A percentile compares a stretch with the other conserved stretches of the same genome.
phyloP scores from a whole-genome alignment of 2,329 filamentous ascomycete genomes.

The Neopestalotiopsis sp. region DNA sequence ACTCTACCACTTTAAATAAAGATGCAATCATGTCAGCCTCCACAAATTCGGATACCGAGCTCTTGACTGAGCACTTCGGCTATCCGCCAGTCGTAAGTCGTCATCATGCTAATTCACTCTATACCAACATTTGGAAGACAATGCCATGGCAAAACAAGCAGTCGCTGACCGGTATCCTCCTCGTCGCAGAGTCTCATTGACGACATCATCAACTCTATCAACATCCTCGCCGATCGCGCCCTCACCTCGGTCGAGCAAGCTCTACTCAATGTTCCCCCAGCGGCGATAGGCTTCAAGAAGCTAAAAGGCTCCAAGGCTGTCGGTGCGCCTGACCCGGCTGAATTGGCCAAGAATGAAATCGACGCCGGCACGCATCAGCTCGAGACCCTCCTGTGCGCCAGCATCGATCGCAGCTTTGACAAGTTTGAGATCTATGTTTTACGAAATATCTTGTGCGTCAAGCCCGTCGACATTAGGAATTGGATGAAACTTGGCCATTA shows the following conservation, averaged over 20 bases:
- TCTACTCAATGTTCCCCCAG: slow-evolving; percentile 74
- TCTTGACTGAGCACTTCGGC: slow-evolving; percentile 94
- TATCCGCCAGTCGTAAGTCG: slow-evolving; percentile 85
- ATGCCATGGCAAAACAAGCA: background rate
- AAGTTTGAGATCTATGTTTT: slow-evolving; percentile 89
- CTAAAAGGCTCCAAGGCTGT: slow-evolving; percentile 45
- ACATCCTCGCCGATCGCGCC: slow-evolving; percentile 89
- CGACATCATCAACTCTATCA: slow-evolving; percentile 97
- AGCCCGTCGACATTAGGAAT: slow-evolving; percentile 67
- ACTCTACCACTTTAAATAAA: slow-evolving; percentile 4
- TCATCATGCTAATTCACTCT: slow-evolving; percentile 8
- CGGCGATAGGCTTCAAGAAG: slow-evolving; percentile 79
- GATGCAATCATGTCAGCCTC: slow-evolving; percentile 37
- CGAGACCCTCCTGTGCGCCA: slow-evolving; percentile 80
- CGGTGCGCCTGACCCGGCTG: slow-evolving; percentile 47
- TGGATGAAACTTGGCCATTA: slow-evolving; percentile 90
- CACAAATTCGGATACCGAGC: slow-evolving; percentile 58
- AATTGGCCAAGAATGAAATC: slow-evolving; percentile 68
- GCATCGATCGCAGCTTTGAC: slow-evolving; percentile 85
- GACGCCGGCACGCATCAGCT: slow-evolving; percentile 87
- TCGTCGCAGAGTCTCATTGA: slow-evolving; percentile 80
- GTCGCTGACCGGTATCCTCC: background rate
- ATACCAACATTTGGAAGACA: slow-evolving; percentile 13
- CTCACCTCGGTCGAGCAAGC: slow-evolving; percentile 87
- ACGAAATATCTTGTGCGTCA: slow-evolving; percentile 79